Evolutionary conservation across 208 protist species (phyloP).

Genomic region (Naegleria gruberi): DNA sequence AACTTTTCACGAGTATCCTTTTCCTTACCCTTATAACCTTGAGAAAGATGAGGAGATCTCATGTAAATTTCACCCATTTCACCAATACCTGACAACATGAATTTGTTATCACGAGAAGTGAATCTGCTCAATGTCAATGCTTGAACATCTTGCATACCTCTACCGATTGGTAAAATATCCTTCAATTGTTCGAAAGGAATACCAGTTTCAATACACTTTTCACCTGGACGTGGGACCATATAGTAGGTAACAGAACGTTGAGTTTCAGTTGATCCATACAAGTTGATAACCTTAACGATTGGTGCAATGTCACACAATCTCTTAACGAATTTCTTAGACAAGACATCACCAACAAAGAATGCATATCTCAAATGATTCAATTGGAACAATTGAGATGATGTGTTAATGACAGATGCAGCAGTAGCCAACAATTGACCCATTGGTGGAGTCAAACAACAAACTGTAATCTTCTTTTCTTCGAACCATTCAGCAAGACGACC

Average conservation of each 20-base stretch:
- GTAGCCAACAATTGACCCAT: slow-evolving; percentile 48
- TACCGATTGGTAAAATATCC: slow-evolving; percentile 44
- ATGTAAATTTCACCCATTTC: slow-evolving; percentile 49
- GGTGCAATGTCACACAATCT: slow-evolving; percentile 42
- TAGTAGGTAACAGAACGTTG: slow-evolving; percentile 47
- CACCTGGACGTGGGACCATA: slow-evolving; percentile 24
- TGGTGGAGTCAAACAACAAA: slow-evolving; percentile 51
- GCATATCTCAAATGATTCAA: slow-evolving; percentile 34
- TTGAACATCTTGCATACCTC: slow-evolving; percentile 48
- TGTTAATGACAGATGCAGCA: neutral
- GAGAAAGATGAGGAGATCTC: slow-evolving; percentile 36
- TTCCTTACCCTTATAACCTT: slow-evolving; percentile 42
- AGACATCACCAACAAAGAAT: slow-evolving; percentile 55
- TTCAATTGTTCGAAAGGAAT: slow-evolving; percentile 37
- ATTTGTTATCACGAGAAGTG: neutral
- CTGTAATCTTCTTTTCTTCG: slow-evolving; percentile 33
- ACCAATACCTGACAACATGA: slow-evolving; percentile 40
- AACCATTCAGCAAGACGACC: slow-evolving; percentile 49
- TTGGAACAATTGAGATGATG: slow-evolving; percentile 18
- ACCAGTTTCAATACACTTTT: neutral
- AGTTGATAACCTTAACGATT: slow-evolving; percentile 47
- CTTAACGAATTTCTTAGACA: slow-evolving; percentile 50
- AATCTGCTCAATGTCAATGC: slow-evolving; percentile 24
- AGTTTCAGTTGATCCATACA: slow-evolving; percentile 59
- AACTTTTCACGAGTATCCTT: slow-evolving; percentile 43